Evolutionary conservation across 768 basidiomycete species (phyloP), one percentile per base, ranked within the genome.

Genomic region (Multifurca ochricompacta): DNA sequence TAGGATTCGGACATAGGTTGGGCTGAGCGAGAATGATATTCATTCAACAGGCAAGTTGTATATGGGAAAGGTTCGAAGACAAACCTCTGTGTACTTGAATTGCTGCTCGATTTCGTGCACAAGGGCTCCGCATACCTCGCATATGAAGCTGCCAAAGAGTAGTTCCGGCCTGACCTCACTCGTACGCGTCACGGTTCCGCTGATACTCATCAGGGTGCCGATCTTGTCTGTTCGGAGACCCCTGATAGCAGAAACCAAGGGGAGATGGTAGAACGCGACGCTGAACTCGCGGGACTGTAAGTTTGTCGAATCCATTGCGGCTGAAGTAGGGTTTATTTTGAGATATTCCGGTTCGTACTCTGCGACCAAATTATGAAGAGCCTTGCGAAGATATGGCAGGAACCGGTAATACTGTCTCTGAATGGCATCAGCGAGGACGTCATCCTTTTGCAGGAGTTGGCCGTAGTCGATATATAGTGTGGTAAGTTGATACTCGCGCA

Each of bases 81-180:
- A 46, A 61, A 93, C 93, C 76, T 98, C 96, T 18, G 96, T 99
- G 67, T 97, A 98, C 67, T 97, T 99, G 79, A 99, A 99, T 67
- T 99, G 96, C 67, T 99, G 96, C 66, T 99, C 96, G 44, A 99
- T 84, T 65, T 97, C 95, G 51, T 86, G 81, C 23, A 97, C 85
- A 10, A 86, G 73, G 28, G 87, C 90, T 42, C 81, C 78, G 65
- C 96, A 99, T 39, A 85, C 78, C 68, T 91, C 87, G 63, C 96
- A 99, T 43, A 86, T 81, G 67, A 96, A 99, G 54, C 89, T 93
- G 18, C 95, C 96, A 63, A 79, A 93, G 18, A 98, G 74, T 45
- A 99, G 71, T 70, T 98, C 96, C 2, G 96, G 96, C 28, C 96
- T 77, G 41, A 99, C 96, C 73, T 99, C 96, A 62, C 90, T 93